Base-by-base conservation (phyloP, 2,329 filamentous ascomycete species). In the Polytolypa hystricis region DNA sequence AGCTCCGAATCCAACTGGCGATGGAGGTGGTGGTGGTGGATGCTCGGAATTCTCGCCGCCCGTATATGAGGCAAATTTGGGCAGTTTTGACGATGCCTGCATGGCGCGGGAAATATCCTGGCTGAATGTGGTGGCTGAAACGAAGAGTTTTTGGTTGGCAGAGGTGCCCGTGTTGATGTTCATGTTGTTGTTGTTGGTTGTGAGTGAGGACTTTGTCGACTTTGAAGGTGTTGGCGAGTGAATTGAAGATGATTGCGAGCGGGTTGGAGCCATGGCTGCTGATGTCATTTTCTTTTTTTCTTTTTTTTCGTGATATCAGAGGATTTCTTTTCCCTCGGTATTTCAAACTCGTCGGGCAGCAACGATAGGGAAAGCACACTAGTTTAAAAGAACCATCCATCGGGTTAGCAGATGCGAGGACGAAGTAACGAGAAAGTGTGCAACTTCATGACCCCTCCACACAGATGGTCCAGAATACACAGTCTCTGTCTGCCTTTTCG, bases 21-120 rank as follows among this genome's bases (percentile, higher is more conserved):
- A 36, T 10, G 34, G 34, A 1, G 34, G 34, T 2, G 34, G 34
- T 30, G 34, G 25, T 4, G 34, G 34, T 4, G 34, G 34, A 16
- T 36, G 34, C 4, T 36, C 34, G 6, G n/a, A 12, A 5, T 17
- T 8, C 6, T 36, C 27, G 16, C 18, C 4, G 16, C 20, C 18
- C 2, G 33, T 16, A n/a, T 26, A 26, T 5, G 33, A 27, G 8
- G 27, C 34, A 27, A 28, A 36, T 18, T 36, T 36, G 26, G 34
- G 34, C 5, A 9, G 25, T 8, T 29, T 26, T 3, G 34, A 36
- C 3, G 34, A 29, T 6, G 34, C 34, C n/a, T 36, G 25, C 34
- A 36, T 36, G 27, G 34, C 34, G 25, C 34, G 34, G 25, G 34
- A 30, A 27, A 36, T 36, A 11, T 36, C 34, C 17, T 36, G 34